Conservation (phyloP, 768 basidiomycete species). For the Porphyrellus cyaneotinctus region DNA sequence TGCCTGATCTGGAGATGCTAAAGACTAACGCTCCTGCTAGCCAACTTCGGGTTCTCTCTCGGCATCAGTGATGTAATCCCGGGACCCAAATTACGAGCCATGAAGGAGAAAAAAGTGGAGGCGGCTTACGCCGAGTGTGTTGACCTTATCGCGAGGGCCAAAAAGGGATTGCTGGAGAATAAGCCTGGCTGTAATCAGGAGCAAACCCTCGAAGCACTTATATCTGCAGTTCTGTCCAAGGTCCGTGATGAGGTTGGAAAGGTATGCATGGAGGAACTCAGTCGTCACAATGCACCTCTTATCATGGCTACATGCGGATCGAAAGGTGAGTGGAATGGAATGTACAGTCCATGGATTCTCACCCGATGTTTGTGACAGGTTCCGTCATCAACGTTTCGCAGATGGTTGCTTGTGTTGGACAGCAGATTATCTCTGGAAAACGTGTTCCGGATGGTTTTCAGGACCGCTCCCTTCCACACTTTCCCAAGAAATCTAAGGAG, state of each 20-base stretch:
- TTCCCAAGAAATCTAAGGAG: slow-evolving; percentile 93
- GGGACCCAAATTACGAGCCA: slow-evolving; percentile 70
- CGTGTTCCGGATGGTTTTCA: slow-evolving; percentile 99
- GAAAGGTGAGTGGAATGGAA: slow-evolving; percentile 59
- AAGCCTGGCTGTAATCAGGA: slow-evolving; percentile 98
- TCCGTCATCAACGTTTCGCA: slow-evolving; percentile 99
- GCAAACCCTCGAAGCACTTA: slow-evolving; percentile 93
- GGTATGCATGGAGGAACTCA: slow-evolving; percentile 98
- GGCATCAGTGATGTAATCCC: slow-evolving; percentile 99
- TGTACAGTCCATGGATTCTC: not conserved
- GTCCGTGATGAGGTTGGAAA: slow-evolving; percentile 96
- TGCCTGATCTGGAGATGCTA: not conserved
- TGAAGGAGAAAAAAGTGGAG: slow-evolving; percentile 85
- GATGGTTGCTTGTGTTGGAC: slow-evolving; percentile 99
- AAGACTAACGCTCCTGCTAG: slow-evolving; percentile 40
- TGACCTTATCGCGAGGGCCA: slow-evolving; percentile 83
- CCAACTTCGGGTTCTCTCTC: slow-evolving; percentile 95
- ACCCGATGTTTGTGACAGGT: slow-evolving; percentile 44
- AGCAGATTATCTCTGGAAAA: slow-evolving; percentile 96
- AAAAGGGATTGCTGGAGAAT: slow-evolving; percentile 89
- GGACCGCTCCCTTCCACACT: slow-evolving; percentile 98
- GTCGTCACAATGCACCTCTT: slow-evolving; percentile 91
- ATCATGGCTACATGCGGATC: slow-evolving; percentile 99
- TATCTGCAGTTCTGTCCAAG: slow-evolving; percentile 88
- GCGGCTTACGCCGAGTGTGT: slow-evolving; percentile 86